These are phyloP conservation scores for Blastobotrys attinorum DNA, from an alignment of 805 yeast species.

Conservation along the genomic window DNA sequence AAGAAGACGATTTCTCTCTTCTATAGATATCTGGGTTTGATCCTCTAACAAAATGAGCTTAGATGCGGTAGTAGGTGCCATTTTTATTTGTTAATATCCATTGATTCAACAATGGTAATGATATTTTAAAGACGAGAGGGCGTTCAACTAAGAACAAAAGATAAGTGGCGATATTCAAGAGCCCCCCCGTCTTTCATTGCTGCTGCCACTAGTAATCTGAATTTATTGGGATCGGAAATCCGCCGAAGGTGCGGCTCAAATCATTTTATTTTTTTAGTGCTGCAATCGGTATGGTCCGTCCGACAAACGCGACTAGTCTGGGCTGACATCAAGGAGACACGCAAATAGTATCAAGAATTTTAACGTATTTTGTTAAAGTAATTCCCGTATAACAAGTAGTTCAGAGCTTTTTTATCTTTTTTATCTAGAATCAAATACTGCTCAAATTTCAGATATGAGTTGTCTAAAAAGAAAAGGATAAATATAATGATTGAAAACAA, in stretches of 20 bases:
- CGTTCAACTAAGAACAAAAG: neutral
- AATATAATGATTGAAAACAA: too few species aligned
- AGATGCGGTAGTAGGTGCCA: slow-evolving; percentile 8
- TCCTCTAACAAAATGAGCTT: slow-evolving; percentile 24
- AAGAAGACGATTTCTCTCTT: slow-evolving; percentile 25
- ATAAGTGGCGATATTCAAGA: neutral
- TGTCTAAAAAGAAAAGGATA: too few species aligned
- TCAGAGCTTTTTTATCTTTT: too few species aligned
- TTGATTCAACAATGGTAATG: too few species aligned
- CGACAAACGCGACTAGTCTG: too few species aligned
- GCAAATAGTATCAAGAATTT: too few species aligned
- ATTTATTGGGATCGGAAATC: neutral
- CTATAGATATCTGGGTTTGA: slow-evolving; percentile 24
- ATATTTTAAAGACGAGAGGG: neutral
- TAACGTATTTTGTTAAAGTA: too few species aligned
- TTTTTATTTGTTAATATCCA: neutral
- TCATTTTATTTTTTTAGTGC: neutral
- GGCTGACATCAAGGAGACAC: too few species aligned
- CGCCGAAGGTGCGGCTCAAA: neutral
- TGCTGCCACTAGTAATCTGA: neutral
- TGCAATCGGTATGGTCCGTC: too few species aligned
- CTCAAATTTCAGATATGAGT: too few species aligned
- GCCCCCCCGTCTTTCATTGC: neutral
- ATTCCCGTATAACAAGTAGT: too few species aligned
- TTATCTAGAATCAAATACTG: too few species aligned